Conservation (phyloP, 1,139 yeast genomes). For the Scheffersomyces insectosa region DNA sequence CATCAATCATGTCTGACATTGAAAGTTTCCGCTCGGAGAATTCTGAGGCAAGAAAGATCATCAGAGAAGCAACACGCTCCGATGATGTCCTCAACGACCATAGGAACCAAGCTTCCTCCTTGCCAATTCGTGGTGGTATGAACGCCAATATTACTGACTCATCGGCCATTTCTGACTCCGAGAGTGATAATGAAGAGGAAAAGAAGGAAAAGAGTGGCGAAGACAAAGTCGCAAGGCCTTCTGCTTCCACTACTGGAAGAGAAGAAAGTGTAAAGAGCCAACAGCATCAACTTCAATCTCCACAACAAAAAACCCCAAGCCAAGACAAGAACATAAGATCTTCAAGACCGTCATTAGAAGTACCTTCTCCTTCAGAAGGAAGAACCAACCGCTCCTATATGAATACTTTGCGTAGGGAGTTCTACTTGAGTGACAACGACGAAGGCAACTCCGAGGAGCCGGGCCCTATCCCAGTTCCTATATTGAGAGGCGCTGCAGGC, state of each 20-base stretch:
- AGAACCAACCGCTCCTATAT: constrained; percentile 7
- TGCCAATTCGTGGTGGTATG: constrained; percentile 32
- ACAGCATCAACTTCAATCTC: too few species aligned
- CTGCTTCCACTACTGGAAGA: neutral
- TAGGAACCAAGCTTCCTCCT: constrained; percentile 48
- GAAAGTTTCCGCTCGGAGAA: constrained; percentile 44
- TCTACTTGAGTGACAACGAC: constrained; percentile 26
- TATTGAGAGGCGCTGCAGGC: constrained; percentile 14
- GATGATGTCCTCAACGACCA: constrained; percentile 59
- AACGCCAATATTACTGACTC: constrained; percentile 6
- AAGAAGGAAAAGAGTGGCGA: neutral
- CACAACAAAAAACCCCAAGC: neutral
- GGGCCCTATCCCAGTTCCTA: constrained; percentile 15
- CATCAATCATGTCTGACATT: constrained; percentile 42
- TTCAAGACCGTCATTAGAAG: neutral
- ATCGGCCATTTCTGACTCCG: constrained; percentile 11
- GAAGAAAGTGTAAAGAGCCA: too few species aligned
- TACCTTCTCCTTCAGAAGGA: constrained; percentile 7
- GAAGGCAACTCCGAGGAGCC: constrained; percentile 24
- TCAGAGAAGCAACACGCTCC: constrained; percentile 29
- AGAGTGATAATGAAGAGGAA: constrained; percentile 13
- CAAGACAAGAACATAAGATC: neutral
- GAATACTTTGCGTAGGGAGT: constrained; percentile 20
- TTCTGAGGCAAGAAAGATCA: constrained; percentile 28
- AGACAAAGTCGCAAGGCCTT: neutral